phyloP scores from a whole-genome alignment of 208 protist genomes.

The Vickermania spadyakhi region DNA sequence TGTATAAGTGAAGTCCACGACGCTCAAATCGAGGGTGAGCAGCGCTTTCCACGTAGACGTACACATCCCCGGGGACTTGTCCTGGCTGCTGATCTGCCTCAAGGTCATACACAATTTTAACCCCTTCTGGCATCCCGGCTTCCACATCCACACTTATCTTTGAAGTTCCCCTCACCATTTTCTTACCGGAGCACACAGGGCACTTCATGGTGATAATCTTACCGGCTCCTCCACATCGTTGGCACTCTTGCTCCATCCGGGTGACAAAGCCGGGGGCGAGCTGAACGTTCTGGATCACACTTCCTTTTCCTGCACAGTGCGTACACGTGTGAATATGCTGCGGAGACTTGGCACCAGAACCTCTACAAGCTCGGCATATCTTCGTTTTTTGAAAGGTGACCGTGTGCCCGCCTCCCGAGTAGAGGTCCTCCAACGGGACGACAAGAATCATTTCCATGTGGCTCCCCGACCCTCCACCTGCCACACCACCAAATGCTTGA shows the following conservation, averaged over 20 bases:
- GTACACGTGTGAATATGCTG: conserved; percentile 21
- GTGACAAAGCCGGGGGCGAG: conserved; percentile 36
- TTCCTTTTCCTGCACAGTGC: conserved; percentile 26
- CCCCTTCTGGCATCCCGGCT: conserved; percentile 29
- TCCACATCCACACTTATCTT: conserved; percentile 45
- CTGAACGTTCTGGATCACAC: conserved; percentile 22
- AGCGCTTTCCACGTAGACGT: conserved; percentile 30
- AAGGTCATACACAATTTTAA: conserved; percentile 29
- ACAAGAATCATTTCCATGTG: conserved; percentile 58
- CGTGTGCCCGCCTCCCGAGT: conserved; percentile 81
- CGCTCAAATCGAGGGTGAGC: conserved; percentile 45
- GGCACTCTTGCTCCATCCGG: conserved; percentile 42
- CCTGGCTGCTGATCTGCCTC: conserved; percentile 47
- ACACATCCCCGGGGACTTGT: conserved; percentile 40
- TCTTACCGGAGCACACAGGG: conserved; percentile 35
- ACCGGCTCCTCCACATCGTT: conserved; percentile 66
- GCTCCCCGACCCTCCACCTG: conserved; percentile 36
- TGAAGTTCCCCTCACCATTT: conserved; percentile 20
- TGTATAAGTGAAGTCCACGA: conserved; percentile 37
- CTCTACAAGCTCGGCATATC: conserved; percentile 46
- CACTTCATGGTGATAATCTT: conserved; percentile 44
- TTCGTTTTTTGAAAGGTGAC: conserved; percentile 74
- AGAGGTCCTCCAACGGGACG: conserved; percentile 90
- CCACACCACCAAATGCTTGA: conserved; percentile 23
- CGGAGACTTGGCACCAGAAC: conserved; percentile 23